Evolutionary conservation across 192 early-diverging fungal species (phyloP).

Genomic region (Funneliformis mosseae): DNA sequence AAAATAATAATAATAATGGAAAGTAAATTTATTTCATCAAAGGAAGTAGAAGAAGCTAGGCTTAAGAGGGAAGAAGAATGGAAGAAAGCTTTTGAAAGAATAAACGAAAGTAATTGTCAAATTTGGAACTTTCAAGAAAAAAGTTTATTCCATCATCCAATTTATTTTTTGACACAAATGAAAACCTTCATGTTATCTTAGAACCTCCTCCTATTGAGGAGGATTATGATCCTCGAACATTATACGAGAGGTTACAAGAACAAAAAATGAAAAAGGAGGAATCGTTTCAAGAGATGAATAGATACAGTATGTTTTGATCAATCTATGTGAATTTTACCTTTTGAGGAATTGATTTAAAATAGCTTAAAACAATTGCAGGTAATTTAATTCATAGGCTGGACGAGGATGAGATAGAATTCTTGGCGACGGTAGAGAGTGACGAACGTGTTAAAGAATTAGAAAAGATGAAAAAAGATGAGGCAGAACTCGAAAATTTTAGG

Average conservation of each 20-base stretch:
- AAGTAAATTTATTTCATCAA: constrained; percentile 30
- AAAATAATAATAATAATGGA: background rate
- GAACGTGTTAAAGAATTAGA: constrained; percentile 49
- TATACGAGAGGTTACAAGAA: constrained; percentile 75
- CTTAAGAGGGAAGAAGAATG: constrained; percentile 43
- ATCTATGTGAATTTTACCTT: background rate
- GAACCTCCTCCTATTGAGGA: constrained; percentile 47
- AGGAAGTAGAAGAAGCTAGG: constrained; percentile 41
- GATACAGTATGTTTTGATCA: constrained; percentile 43
- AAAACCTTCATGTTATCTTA: background rate
- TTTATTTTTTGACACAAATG: background rate
- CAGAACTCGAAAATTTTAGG: constrained; percentile 53
- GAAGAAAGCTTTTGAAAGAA: constrained; percentile 33
- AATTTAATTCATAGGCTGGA: constrained; percentile 69
- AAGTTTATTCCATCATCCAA: background rate
- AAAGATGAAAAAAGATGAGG: constrained; percentile 45
- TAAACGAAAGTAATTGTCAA: constrained; percentile 35
- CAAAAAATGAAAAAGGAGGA: constrained; percentile 67
- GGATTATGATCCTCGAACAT: constrained; percentile 72
- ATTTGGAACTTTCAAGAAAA: background rate
- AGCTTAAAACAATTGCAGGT: constrained; percentile 33
- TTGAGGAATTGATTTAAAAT: background rate
- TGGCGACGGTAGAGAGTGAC: constrained; percentile 57
- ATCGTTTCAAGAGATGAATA: constrained; percentile 59
- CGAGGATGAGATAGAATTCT: constrained; percentile 69